Base-by-base conservation (phyloP, 257 asterid genomes). In the Salvia hispanica region DNA sequence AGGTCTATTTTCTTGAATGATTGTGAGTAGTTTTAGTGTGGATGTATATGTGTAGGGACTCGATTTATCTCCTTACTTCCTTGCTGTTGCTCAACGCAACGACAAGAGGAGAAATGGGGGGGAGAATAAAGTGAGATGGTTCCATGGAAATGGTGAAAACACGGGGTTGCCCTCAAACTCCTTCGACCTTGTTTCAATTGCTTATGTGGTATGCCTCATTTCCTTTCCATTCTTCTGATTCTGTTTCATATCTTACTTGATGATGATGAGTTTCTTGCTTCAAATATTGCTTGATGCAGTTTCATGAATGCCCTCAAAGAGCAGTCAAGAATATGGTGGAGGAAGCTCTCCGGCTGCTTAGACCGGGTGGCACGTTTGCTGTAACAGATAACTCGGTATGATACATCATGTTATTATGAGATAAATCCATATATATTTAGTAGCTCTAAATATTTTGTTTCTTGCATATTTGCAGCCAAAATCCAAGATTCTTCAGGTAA, bases 401-500 rank as follows among this genome's bases (percentile, higher is more conserved):
- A 59, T 16, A 4, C 34, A 6, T 16, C 31, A 8, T 18, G 5
- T 34, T 5, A 34, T 34, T 5, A 34, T 33, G 36, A 34, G 45
- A 37, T 39, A 37, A 52, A 4, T 44, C 21, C 9, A 61, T 10
- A 48, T 4, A 18, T 57, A 15, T 55, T 40, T 50, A 13, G 56
- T 61, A 70, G 11, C 40, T 28, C 39, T 10, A 21, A 50, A 60
- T 52, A 48, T 72, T 56, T 59, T 36, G 44, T 70, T 59, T 77
- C 47, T 64, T 51, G 45, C 45, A 40, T 54, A 72, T 80, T 75
- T 78, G 79, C 95, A 92, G 98, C 98, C 98, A 59, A 90, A 92
- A 76, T 90, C 98, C 2, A 92, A 92, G 90, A 88, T 82, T 76
- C 97, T 92, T 81, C 98, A 92, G 96, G 98, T 84, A 78, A n/a